phyloP scores from a whole-genome alignment of 1,284 basidiomycete genomes.

The Exobasidium rhododendri region DNA sequence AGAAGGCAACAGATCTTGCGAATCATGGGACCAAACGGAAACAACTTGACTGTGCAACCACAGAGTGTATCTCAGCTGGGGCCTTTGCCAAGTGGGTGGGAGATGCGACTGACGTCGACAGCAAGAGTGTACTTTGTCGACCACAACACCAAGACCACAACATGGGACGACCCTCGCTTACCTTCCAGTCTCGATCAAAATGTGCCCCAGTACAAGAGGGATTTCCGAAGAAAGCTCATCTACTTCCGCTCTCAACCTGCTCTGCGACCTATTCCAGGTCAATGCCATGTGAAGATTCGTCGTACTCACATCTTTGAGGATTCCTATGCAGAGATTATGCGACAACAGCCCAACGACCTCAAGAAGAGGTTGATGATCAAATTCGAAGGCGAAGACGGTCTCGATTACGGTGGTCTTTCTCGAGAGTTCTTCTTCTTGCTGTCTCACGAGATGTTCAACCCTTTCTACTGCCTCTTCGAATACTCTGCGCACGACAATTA shows the following conservation, averaged over 20 bases:
- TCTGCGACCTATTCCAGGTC: constrained; percentile 73
- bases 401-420: constrained; percentile 96
- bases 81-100: constrained; percentile 92
- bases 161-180: constrained; percentile 88
- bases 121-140: constrained; percentile 94
- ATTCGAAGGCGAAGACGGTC: constrained; percentile 96
- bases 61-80: constrained; percentile 85
- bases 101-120: constrained; percentile 90
- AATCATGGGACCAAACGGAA: constrained; percentile 79
- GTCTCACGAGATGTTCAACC: constrained; percentile 75
- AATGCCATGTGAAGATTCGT: constrained; percentile 93
- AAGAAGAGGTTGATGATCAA: constrained; percentile 98
- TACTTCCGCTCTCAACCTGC: constrained; percentile 98
- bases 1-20: constrained; percentile 78
- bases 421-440: constrained; percentile 99
- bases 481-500: constrained; percentile 99
- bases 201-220: constrained; percentile 98
- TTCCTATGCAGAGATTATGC: constrained; percentile 93
- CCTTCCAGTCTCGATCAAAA: constrained; percentile 81
- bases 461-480: constrained; percentile 95
- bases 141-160: constrained; percentile 88
- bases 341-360: constrained; percentile 84
- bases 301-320: constrained; percentile 93
- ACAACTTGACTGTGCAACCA: constrained; percentile 72
- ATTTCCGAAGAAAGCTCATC: constrained; percentile 95